Conservation (phyloP, 164 flowering plant species). For the Taxillus chinensis region DNA sequence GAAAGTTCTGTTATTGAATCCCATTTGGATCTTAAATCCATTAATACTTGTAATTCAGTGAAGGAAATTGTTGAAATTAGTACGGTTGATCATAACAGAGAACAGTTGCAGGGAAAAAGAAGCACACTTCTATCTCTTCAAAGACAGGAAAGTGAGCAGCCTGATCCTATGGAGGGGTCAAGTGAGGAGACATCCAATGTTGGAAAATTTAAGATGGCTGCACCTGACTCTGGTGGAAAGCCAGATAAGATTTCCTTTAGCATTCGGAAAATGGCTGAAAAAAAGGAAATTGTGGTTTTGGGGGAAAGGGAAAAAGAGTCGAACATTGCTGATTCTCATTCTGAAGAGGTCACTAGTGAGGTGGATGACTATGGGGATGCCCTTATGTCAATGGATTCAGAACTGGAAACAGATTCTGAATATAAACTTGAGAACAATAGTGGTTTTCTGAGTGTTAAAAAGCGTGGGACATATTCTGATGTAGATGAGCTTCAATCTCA, state of each 20-base stretch:
- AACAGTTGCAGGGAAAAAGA: constrained; percentile 19
- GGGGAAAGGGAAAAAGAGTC: constrained; percentile 23
- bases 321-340: constrained; percentile 27
- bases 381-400: constrained; percentile 71
- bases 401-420: constrained; percentile 65
- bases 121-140: constrained; percentile 25
- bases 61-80: constrained; percentile 40
- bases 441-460: constrained; percentile 14
- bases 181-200: constrained; percentile 10
- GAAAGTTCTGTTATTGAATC: constrained; percentile 26
- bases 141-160: constrained; percentile 15
- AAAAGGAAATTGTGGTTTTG: constrained; percentile 30
- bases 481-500: constrained; percentile 24
- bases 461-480: constrained; percentile 25
- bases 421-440: constrained; percentile 23
- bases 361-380: constrained; percentile 80
- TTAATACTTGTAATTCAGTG: constrained; percentile 29
- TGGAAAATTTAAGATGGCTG: constrained; percentile 9
- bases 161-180: constrained; percentile 18
- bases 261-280: constrained; percentile 15
- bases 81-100: constrained; percentile 26
- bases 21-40: constrained; percentile 19
- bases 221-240: constrained; percentile 17
- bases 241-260: constrained; percentile 15
- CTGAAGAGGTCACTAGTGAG: constrained; percentile 74